phyloP scores from a whole-genome alignment of 164 flowering plant species.

The Berberis vulgaris region DNA sequence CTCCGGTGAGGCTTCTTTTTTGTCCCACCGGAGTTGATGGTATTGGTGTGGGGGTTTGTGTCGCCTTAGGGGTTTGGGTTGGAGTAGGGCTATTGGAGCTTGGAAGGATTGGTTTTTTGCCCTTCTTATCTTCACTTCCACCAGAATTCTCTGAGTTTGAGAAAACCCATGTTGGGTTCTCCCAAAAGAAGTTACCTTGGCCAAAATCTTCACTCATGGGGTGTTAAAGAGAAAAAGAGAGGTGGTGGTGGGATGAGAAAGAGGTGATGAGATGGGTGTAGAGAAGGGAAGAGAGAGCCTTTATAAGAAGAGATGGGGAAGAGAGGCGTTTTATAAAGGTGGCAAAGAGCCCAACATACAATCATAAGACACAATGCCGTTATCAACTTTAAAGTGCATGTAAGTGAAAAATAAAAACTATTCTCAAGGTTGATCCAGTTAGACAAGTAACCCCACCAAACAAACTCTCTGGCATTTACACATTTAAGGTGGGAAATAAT shows the following conservation, averaged over 20 bases:
- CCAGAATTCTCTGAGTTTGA: constrained; percentile 36
- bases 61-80: background rate
- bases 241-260: constrained; percentile 3
- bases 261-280: constrained; percentile 7
- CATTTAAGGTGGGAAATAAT: too few relatives aligned
- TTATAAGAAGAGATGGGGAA: background rate
- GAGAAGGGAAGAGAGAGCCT: background rate
- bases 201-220: constrained; percentile 24
- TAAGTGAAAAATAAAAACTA: too few relatives aligned
- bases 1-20: constrained; percentile 15
- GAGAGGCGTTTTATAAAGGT: constrained; percentile 15
- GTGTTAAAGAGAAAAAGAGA: constrained; percentile 3
- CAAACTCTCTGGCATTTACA: too few relatives aligned
- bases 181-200: constrained; percentile 20
- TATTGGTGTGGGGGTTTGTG: background rate
- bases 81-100: constrained; percentile 18
- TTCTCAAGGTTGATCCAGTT: background rate
- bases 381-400: constrained; percentile 43
- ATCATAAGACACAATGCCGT: constrained; percentile 57
- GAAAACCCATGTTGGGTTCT: constrained; percentile 27
- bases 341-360: constrained; percentile 49
- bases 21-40: constrained; percentile 1
- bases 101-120: constrained; percentile 3
- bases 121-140: constrained; percentile 3
- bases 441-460: background rate